phyloP scores from a whole-genome alignment of 176 grass and related monocot species.

The Calamus simplicifolius region DNA sequence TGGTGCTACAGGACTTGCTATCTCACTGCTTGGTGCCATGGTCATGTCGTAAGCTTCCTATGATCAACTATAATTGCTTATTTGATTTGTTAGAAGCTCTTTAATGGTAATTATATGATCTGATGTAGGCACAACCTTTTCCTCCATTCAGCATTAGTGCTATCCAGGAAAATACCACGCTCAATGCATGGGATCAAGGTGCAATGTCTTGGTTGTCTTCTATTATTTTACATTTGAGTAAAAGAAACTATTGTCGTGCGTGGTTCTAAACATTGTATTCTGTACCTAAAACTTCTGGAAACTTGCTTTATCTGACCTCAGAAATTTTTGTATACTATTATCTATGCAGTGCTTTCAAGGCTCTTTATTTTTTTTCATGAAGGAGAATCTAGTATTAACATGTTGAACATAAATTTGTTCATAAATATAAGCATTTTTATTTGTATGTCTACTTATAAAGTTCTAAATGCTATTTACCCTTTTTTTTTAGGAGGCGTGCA shows the following conservation, averaged over 20 bases:
- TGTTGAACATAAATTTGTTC: too few species aligned
- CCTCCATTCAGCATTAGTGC: conserved; percentile 89
- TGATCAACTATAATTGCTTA: too few species aligned
- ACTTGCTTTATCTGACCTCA: too few species aligned
- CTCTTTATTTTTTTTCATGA: too few species aligned
- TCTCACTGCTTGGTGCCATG: conserved; percentile 97
- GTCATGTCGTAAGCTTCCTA: conserved; percentile 75
- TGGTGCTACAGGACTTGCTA: conserved; percentile 86
- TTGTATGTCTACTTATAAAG: conserved; percentile 2
- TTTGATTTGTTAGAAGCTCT: background rate
- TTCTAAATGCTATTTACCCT: background rate
- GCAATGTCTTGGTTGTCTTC: background rate
- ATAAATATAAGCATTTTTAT: too few species aligned
- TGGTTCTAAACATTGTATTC: too few species aligned
- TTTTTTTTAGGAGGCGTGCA: conserved; percentile 79
- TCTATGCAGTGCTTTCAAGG: background rate
- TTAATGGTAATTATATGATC: conserved; percentile 7
- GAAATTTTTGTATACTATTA: too few species aligned
- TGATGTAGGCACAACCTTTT: conserved; percentile 88
- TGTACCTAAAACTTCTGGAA: too few species aligned
- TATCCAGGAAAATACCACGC: conserved; percentile 89
- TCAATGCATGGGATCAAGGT: conserved; percentile 90
- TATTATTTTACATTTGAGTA: too few species aligned
- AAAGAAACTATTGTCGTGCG: too few species aligned
- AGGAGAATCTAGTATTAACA: too few species aligned